Evolutionary conservation across 768 basidiomycete species (phyloP).

Genomic region (Trametes cubensis): DNA sequence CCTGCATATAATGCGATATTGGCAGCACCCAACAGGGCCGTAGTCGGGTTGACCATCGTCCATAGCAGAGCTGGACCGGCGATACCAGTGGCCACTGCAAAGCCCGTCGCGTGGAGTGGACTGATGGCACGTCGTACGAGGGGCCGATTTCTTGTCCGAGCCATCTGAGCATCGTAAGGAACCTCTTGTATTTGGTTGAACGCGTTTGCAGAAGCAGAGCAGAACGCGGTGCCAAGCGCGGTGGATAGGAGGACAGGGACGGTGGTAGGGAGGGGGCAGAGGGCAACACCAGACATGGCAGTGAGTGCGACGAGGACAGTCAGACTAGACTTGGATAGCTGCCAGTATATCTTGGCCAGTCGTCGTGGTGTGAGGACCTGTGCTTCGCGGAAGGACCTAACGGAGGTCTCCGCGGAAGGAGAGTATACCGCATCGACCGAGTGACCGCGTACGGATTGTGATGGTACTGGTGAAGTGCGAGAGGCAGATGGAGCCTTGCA

Average conservation of each 20-base stretch:
- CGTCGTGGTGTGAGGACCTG: slow-evolving; percentile 49
- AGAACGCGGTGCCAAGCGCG: slow-evolving; percentile 86
- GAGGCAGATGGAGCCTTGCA: neutral
- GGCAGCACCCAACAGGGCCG: slow-evolving; percentile 77
- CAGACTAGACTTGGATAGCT: slow-evolving; percentile 85
- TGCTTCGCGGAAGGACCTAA: slow-evolving; percentile 27
- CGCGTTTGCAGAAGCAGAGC: slow-evolving; percentile 91
- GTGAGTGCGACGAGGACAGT: slow-evolving; percentile 85
- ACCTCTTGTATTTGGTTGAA: slow-evolving; percentile 94
- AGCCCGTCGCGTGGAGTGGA: slow-evolving; percentile 80
- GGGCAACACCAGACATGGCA: slow-evolving; percentile 89
- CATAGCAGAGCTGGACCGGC: slow-evolving; percentile 79
- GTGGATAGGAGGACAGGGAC: slow-evolving; percentile 85
- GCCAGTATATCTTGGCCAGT: slow-evolving; percentile 68
- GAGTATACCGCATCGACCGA: slow-evolving; percentile 21
- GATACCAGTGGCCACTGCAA: slow-evolving; percentile 76
- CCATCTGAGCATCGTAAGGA: slow-evolving; percentile 97
- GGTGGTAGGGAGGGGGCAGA: slow-evolving; percentile 85
- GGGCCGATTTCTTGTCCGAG: slow-evolving; percentile 84
- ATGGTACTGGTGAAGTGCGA: neutral
- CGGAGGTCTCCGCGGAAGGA: slow-evolving; percentile 17
- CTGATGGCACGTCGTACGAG: slow-evolving; percentile 84
- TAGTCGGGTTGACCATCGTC: slow-evolving; percentile 82
- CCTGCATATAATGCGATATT: slow-evolving; percentile 93
- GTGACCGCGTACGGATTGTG: slow-evolving; percentile 22